Conservation (phyloP, 352 stramenopile species). For the Globisporangium solare region DNA sequence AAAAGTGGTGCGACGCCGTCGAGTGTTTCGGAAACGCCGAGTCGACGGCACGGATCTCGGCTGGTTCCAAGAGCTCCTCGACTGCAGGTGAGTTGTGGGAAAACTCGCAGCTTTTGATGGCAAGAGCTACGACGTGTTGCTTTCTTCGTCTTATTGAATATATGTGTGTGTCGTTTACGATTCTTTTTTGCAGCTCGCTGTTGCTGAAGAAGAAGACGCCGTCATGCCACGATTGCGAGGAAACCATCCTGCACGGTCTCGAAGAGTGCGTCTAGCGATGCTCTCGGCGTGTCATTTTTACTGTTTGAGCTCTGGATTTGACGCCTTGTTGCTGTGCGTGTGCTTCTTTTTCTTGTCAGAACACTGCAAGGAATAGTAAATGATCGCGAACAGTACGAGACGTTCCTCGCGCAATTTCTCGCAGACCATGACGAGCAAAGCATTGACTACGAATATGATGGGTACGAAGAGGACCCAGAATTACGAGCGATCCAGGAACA, state of each 20-base stretch:
- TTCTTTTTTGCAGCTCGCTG: slow-evolving; percentile 32
- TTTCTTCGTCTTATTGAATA: not conserved
- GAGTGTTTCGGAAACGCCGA: slow-evolving; percentile 54
- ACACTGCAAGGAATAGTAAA: slow-evolving; percentile 39
- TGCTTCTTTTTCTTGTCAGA: slow-evolving; percentile 18
- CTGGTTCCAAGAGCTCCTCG: slow-evolving; percentile 81
- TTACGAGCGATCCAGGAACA: slow-evolving; percentile 56
- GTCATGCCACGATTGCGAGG: slow-evolving; percentile 71
- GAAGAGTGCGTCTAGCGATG: slow-evolving; percentile 34
- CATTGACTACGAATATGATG: slow-evolving; percentile 22
- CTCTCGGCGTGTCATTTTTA: not conserved
- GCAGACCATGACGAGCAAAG: slow-evolving; percentile 27
- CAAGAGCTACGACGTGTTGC: too few relatives aligned
- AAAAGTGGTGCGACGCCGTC: slow-evolving; percentile 41
- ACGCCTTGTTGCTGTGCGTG: slow-evolving; percentile 8
- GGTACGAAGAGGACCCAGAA: slow-evolving; percentile 43
- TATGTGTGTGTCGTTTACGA: not conserved
- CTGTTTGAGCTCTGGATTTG: too few relatives aligned
- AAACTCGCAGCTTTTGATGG: not conserved
- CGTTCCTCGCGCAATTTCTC: slow-evolving; percentile 47
- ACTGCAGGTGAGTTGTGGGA: slow-evolving; percentile 49
- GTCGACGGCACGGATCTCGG: slow-evolving; percentile 72
- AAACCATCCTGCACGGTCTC: slow-evolving; percentile 41
- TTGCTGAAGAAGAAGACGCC: slow-evolving; percentile 67
- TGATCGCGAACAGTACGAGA: slow-evolving; percentile 48